These are phyloP conservation scores for Colletotrichum tanaceti DNA, from an alignment of 2,329 filamentous ascomycete species.

Conservation along the genomic window DNA sequence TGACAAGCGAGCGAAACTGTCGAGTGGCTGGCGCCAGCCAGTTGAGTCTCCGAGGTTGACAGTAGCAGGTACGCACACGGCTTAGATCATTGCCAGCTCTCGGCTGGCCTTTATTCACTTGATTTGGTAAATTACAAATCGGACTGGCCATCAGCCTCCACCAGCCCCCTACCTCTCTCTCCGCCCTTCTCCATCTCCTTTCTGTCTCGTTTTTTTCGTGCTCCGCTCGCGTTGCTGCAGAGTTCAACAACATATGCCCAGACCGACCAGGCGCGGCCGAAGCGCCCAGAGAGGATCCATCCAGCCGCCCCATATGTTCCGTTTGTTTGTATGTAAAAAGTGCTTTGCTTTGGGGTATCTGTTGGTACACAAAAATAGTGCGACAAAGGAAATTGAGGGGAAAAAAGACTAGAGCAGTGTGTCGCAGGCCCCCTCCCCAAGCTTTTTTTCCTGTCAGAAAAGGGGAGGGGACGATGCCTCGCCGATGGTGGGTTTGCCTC, in stretches of 20 bases:
- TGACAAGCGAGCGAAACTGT: too few species aligned
- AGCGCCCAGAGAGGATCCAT: conserved; percentile 4
- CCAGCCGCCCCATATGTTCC: conserved; percentile 36
- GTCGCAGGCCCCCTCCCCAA: not conserved
- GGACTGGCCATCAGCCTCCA: conserved; percentile 16
- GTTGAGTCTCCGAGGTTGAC: not conserved
- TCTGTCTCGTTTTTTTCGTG: conserved; percentile 8
- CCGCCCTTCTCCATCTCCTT: not conserved
- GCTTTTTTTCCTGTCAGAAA: not conserved
- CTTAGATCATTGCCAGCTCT: conserved; percentile 14
- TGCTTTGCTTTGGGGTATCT: conserved; percentile 42
- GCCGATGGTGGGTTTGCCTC: conserved; percentile 29
- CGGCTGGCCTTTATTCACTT: conserved; percentile 26
- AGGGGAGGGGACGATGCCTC: conserved; percentile 17
- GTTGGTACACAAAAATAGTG: conserved; percentile 40
- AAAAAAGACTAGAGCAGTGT: conserved; percentile 25
- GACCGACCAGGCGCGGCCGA: conserved; percentile 10
- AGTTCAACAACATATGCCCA: conserved; percentile 20
- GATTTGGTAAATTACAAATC: conserved; percentile 33
- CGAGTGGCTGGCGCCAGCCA: not conserved
- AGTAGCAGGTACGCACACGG: not conserved
- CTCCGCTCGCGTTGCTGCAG: conserved; percentile 11
- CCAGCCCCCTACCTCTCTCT: not conserved
- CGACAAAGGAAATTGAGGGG: conserved; percentile 37
- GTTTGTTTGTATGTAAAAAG: conserved; percentile 38